Evolutionary conservation across 2,329 filamentous ascomycete genomes (phyloP).

Genomic region (Elsinoe perseae): DNA sequence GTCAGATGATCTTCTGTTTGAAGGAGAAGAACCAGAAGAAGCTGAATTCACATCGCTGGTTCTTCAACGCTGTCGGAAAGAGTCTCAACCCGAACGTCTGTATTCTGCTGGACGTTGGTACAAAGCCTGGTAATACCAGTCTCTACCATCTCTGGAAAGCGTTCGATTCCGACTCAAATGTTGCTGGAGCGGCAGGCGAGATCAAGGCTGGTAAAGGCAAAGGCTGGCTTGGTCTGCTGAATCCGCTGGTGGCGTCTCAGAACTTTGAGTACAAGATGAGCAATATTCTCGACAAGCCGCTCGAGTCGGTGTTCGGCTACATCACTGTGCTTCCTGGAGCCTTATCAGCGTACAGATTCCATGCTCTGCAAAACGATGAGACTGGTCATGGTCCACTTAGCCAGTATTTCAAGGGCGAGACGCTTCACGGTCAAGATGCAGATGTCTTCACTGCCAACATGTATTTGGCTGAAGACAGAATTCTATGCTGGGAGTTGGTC

Average conservation of each 20-base stretch:
- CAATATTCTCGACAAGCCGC: constrained; percentile 93
- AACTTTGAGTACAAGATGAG: constrained; percentile 99
- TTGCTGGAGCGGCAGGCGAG: constrained; percentile 92
- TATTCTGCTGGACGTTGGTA: constrained; percentile 93
- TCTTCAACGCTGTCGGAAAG: constrained; percentile 95
- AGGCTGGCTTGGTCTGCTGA: constrained; percentile 72
- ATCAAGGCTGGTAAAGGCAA: constrained; percentile 96
- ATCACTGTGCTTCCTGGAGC: constrained; percentile 95
- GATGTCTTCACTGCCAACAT: constrained; percentile 98
- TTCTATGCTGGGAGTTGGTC: constrained; percentile 89
- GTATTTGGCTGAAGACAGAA: constrained; percentile 85
- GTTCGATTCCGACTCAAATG: constrained; percentile 94
- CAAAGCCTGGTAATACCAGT: constrained; percentile 77
- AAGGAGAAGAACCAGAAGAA: constrained; percentile 98
- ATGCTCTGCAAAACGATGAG: constrained; percentile 92
- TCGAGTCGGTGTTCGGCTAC: constrained; percentile 96
- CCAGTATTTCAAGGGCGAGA: constrained; percentile 99
- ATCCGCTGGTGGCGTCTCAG: constrained; percentile 90
- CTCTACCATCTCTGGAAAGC: constrained; percentile 99
- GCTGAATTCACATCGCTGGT: constrained; percentile 97
- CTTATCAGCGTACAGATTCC: constrained; percentile 89
- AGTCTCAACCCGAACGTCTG: constrained; percentile 93
- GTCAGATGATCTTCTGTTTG: constrained; percentile 95
- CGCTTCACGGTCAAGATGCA: constrained; percentile 87
- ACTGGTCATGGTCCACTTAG: constrained; percentile 91